Conservation (phyloP, 208 protist species). For the Angomonas ambiguus region DNA sequence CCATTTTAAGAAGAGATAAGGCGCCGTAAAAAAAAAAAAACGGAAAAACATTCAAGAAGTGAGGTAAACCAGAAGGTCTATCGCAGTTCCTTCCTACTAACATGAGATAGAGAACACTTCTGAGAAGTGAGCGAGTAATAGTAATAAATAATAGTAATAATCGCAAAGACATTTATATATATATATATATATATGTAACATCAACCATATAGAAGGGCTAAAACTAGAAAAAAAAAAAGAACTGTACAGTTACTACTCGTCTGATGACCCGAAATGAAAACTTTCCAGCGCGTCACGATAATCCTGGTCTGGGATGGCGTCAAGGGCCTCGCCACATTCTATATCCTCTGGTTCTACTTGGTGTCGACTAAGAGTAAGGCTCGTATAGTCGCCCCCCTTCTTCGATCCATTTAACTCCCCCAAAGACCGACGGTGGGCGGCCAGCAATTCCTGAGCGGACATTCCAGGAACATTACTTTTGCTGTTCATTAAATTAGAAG, state of each 20-base stretch:
- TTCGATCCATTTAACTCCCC: slow-evolving; percentile 27
- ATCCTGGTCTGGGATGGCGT: slow-evolving; percentile 29
- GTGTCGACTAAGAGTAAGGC: slow-evolving; percentile 71
- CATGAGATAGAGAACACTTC: not conserved
- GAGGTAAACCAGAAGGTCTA: not conserved
- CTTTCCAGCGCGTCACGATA: slow-evolving; percentile 35
- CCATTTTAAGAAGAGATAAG: not conserved
- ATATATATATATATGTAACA: too few species aligned
- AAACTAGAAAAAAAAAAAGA: slow-evolving; percentile 7
- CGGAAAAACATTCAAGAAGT: slow-evolving; percentile 8
- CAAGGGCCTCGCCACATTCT: slow-evolving; percentile 15
- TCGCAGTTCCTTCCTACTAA: not conserved
- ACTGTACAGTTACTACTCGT: slow-evolving; percentile 8
- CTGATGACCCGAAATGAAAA: slow-evolving; percentile 35
- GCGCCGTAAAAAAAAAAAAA: slow-evolving; percentile 9
- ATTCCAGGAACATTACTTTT: slow-evolving; percentile 58
- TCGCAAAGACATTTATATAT: too few species aligned
- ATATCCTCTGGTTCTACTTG: slow-evolving; percentile 44
- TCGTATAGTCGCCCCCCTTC: slow-evolving; percentile 38
- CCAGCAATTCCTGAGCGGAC: slow-evolving; percentile 54
- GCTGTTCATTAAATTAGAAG: slow-evolving; percentile 34
- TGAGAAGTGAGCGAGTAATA: not conserved
- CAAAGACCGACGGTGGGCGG: slow-evolving; percentile 50
- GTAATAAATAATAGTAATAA: slow-evolving; percentile 5
- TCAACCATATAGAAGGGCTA: slow-evolving; percentile 1